Conservation (phyloP, 257 asterid species). For the Asclepias syriaca region DNA sequence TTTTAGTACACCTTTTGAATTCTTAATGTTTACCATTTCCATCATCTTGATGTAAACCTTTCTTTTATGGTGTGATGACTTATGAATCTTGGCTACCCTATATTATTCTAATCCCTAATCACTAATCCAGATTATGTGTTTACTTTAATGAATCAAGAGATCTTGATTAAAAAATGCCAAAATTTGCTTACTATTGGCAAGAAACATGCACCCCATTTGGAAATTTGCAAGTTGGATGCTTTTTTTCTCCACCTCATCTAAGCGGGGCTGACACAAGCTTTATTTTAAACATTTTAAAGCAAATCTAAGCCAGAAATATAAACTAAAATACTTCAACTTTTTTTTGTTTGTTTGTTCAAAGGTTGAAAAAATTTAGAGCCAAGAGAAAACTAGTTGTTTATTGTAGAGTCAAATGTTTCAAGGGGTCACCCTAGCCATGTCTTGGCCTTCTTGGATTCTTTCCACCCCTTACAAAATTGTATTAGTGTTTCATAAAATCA, state of each 20-base stretch:
- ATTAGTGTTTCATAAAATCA: too few relatives aligned
- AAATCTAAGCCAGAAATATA: neutral
- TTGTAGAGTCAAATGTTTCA: neutral
- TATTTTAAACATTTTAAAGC: neutral
- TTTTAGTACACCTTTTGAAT: neutral
- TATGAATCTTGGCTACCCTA: neutral
- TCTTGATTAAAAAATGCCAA: neutral
- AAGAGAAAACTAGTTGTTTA: constrained; percentile 5
- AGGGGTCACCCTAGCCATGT: too few relatives aligned
- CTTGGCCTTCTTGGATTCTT: too few relatives aligned
- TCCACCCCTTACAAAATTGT: too few relatives aligned
- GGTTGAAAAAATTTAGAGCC: neutral
- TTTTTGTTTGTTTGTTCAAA: neutral
- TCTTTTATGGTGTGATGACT: neutral
- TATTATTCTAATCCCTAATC: neutral
- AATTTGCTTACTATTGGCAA: neutral
- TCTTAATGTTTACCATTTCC: neutral
- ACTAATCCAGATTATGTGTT: neutral
- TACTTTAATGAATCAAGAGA: neutral
- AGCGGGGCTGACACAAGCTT: constrained; percentile 6
- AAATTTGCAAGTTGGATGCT: neutral
- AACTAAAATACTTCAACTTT: neutral
- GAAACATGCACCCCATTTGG: constrained; percentile 9
- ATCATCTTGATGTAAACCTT: constrained; percentile 4
- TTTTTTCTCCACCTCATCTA: constrained; percentile 16